These are phyloP conservation scores for Fusarium ramigenum DNA, from an alignment of 2,329 filamentous ascomycete genomes.

Conservation along the genomic window DNA sequence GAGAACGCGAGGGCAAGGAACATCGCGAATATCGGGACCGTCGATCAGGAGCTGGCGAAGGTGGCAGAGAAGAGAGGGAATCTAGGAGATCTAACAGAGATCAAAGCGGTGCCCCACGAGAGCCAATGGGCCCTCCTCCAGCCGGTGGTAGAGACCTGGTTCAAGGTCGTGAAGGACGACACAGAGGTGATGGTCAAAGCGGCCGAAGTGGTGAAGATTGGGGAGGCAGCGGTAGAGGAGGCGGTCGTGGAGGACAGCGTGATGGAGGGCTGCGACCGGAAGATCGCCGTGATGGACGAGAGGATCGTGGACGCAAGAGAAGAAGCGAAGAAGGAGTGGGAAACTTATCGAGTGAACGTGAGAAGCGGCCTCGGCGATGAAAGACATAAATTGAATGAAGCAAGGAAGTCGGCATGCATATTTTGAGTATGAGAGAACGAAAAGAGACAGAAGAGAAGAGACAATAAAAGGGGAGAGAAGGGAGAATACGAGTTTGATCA, in stretches of 20 bases:
- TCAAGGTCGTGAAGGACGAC: slow-evolving; percentile 47
- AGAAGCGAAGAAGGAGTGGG: slow-evolving; percentile 60
- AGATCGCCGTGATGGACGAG: slow-evolving; percentile 47
- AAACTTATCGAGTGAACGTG: slow-evolving; percentile 54
- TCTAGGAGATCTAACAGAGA: slow-evolving; percentile 44
- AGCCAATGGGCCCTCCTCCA: slow-evolving; percentile 46
- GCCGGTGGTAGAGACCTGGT: slow-evolving; percentile 44
- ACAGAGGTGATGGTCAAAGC: slow-evolving; percentile 42
- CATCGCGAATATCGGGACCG: slow-evolving; percentile 57
- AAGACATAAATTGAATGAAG: slow-evolving; percentile 32
- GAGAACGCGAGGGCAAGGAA: slow-evolving; percentile 59
- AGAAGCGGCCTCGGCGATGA: slow-evolving; percentile 64
- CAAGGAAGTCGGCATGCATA: slow-evolving; percentile 25
- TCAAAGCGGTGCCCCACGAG: slow-evolving; percentile 39
- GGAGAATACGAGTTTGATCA: slow-evolving; percentile 8
- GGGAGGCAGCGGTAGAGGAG: slow-evolving; percentile 45
- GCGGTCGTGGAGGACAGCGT: slow-evolving; percentile 48
- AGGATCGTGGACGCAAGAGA: slow-evolving; percentile 52
- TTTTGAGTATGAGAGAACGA: slow-evolving; percentile 29
- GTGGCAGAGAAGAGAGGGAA: slow-evolving; percentile 49
- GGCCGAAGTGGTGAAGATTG: slow-evolving; percentile 48
- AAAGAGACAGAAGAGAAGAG: background rate
- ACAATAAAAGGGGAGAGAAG: background rate
- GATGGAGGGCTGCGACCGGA: slow-evolving; percentile 44
- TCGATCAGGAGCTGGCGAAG: slow-evolving; percentile 48